These are phyloP conservation scores for Melianthus villosus DNA, from an alignment of 441 rosid species.

Conservation along the genomic window DNA sequence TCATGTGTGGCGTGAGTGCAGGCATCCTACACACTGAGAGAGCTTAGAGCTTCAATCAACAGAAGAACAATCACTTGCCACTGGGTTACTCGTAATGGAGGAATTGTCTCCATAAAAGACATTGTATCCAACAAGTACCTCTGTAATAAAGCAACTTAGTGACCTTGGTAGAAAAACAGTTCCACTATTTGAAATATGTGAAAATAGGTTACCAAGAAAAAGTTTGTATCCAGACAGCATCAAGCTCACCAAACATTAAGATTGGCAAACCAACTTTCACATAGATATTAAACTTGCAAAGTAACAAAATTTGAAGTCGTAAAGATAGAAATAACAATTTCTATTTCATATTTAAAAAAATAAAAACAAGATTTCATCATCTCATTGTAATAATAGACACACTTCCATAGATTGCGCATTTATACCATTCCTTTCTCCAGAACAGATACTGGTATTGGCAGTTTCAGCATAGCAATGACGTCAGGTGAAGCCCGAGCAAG, in stretches of 20 bases:
- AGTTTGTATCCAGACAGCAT: too few species aligned
- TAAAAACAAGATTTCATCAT: too few species aligned
- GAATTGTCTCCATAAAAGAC: conserved; percentile 61
- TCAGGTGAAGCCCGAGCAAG: conserved; percentile 73
- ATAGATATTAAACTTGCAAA: too few species aligned
- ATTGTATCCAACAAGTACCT: conserved; percentile 66
- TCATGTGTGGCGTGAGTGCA: conserved; percentile 33
- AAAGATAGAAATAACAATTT: too few species aligned
- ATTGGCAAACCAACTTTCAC: too few species aligned
- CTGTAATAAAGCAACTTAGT: conserved; percentile 20
- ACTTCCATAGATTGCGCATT: conserved; percentile 3
- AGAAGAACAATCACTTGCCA: conserved; percentile 73
- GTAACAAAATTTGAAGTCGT: too few species aligned
- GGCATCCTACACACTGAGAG: conserved; percentile 58
- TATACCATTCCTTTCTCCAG: conserved; percentile 72
- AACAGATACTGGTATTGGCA: conserved; percentile 49
- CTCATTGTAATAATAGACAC: too few species aligned
- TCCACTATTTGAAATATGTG: background rate
- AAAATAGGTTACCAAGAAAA: background rate
- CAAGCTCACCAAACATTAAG: too few species aligned
- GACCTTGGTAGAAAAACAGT: background rate
- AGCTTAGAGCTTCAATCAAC: conserved; percentile 58
- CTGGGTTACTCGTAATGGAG: conserved; percentile 45
- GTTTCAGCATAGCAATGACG: conserved; percentile 41
- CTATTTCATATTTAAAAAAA: too few species aligned